These are phyloP conservation scores for Saturnispora ahearnii DNA, from an alignment of 805 yeast genomes.

Conservation along the genomic window DNA sequence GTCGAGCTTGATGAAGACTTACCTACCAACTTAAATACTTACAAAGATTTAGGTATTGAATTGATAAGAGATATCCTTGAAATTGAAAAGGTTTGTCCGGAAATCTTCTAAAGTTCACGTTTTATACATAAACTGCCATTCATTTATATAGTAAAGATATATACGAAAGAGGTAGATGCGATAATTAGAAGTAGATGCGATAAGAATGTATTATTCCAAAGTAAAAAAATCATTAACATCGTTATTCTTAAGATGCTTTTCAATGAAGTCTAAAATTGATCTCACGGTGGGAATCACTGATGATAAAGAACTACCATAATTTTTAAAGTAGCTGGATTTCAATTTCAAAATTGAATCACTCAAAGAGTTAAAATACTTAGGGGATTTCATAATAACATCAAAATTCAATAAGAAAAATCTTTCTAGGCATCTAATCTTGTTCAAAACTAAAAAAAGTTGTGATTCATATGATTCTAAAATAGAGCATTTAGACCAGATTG, in stretches of 20 bases:
- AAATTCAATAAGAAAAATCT: constrained; percentile 14
- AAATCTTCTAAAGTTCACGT: constrained; percentile 31
- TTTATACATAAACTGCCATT: not conserved
- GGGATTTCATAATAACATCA: not conserved
- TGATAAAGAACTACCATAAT: constrained; percentile 1
- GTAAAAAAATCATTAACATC: constrained; percentile 9
- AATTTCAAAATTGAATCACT: not conserved
- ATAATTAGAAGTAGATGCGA: no score
- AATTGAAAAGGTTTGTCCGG: constrained; percentile 41
- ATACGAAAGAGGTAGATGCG: no score
- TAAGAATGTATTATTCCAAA: no score
- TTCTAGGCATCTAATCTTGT: constrained; percentile 17
- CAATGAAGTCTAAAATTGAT: constrained; percentile 11
- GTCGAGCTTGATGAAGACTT: constrained; percentile 61
- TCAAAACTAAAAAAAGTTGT: not conserved
- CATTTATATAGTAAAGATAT: not conserved
- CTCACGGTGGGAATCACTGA: constrained; percentile 8
- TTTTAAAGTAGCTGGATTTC: constrained; percentile 9
- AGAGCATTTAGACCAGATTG: not conserved
- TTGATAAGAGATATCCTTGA: constrained; percentile 53
- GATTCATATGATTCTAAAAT: not conserved
- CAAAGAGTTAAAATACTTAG: not conserved
- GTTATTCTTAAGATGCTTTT: constrained; percentile 2
- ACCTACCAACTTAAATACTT: constrained; percentile 28
- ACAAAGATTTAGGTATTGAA: constrained; percentile 33